Conservation (phyloP, 2,329 filamentous ascomycete genomes). For the Claviceps pazoutovae region DNA sequence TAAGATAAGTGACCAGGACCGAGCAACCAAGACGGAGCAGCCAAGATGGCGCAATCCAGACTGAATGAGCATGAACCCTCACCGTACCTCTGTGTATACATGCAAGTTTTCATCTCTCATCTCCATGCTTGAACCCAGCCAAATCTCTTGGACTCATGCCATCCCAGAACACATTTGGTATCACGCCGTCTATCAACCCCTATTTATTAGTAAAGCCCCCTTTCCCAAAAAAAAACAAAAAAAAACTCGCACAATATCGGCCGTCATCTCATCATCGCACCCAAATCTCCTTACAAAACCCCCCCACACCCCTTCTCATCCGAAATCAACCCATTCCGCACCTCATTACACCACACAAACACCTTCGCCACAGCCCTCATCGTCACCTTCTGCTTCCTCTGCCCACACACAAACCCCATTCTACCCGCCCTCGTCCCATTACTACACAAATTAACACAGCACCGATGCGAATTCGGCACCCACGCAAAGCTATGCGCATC, state of each 20-base stretch:
- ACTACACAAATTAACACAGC: slow-evolving; percentile 3
- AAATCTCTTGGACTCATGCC: too few relatives aligned
- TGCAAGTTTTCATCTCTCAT: too few relatives aligned
- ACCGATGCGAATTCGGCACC: slow-evolving; percentile 1
- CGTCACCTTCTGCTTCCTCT: neutral
- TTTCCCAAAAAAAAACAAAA: neutral
- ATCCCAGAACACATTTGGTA: too few relatives aligned
- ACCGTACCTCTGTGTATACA: too few relatives aligned
- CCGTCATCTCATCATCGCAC: neutral
- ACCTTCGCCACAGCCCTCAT: neutral
- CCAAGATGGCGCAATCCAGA: too few relatives aligned
- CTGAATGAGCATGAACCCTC: too few relatives aligned
- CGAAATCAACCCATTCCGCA: neutral
- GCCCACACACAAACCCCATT: neutral
- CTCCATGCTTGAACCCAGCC: too few relatives aligned
- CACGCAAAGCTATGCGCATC: slow-evolving; percentile 3
- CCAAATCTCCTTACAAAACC: neutral
- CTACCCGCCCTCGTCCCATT: neutral
- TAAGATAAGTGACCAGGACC: too few relatives aligned
- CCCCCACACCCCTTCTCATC: neutral
- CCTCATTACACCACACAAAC: neutral
- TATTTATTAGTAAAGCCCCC: neutral
- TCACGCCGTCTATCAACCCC: too few relatives aligned
- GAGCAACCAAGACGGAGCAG: too few relatives aligned
- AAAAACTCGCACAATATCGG: neutral